phyloP scores from a whole-genome alignment of 257 asterid species.

The Nicotiana knightiana region DNA sequence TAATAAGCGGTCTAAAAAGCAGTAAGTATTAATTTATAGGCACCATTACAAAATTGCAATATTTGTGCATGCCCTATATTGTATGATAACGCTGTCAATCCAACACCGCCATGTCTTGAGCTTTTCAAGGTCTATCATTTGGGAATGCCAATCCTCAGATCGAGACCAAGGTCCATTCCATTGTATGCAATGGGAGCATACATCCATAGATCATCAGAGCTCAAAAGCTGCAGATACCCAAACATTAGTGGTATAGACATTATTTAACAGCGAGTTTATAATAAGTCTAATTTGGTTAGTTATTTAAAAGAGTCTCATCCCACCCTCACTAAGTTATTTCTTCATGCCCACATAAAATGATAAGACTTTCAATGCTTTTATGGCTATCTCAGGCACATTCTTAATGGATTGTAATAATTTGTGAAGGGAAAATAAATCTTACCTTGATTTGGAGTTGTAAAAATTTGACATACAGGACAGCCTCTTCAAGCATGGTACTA shows the following conservation, averaged over 20 bases:
- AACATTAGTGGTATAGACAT: background rate
- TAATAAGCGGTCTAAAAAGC: background rate
- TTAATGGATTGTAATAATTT: conserved; percentile 22
- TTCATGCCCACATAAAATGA: background rate
- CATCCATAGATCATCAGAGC: conserved; percentile 96
- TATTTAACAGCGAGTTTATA: background rate
- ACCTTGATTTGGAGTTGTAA: conserved; percentile 90
- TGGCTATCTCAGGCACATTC: background rate
- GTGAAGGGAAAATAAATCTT: conserved; percentile 16
- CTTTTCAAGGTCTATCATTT: background rate
- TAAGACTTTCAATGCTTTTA: background rate
- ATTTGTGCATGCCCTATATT: background rate
- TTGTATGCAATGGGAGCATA: conserved; percentile 87
- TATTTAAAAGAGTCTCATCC: background rate
- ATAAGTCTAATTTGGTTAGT: background rate
- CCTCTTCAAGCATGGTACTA: conserved; percentile 97
- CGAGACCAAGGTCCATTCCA: conserved; percentile 69
- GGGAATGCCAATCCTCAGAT: conserved; percentile 25
- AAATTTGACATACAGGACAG: conserved; percentile 76
- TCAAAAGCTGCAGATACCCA: conserved; percentile 49
- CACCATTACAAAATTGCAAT: background rate
- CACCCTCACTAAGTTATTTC: background rate
- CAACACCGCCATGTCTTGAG: background rate
- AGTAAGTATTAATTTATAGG: background rate
- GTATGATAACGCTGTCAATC: background rate